Base-by-base conservation (phyloP, 768 basidiomycete species). In the Russula abietina region DNA sequence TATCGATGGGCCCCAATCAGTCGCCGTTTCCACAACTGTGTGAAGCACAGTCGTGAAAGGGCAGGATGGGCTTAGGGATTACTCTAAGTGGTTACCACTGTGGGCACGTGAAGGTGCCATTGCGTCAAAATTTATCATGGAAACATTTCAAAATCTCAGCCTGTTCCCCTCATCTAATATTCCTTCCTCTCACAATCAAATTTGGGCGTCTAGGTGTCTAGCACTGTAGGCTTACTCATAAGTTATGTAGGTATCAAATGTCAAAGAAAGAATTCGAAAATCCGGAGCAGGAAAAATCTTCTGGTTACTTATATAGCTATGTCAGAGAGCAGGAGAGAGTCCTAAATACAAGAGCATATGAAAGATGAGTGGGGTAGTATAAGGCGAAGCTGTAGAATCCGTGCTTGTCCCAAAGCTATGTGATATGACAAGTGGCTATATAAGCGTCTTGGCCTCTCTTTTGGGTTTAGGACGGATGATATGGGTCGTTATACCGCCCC, bases 401-500 rank as follows among this genome's bases (percentile, higher is more conserved):
- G n/a, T 56, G 14, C 43, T 24, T n/a, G 38, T 3, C 14, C 52
- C 41, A 28, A 9, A 26, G 30, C 36, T 11, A 39, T 7, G 38
- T 43, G 26, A 24, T 30, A 50, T 3, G 41, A 26, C 11, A 24
- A 51, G 10, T 17, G 14, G 6, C 6, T 14, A 19, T n/a, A 12
- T 10, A 22, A 32, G 28, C 6, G 22, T 4, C 48, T 16, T 10
- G 26, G 39, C 30, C 24, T n/a, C 28, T 54, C 24, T 24, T 43
- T 38, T n/a, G 32, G 33, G 12, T 24, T 28, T 45, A 55, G 48
- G 54, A 51, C 17, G 48, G 49, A 45, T 17, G 52, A 32, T 55
- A 59, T 30, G 65, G 57, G 17, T 55, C 62, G 4, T 57, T 24
- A 24, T 59, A 57, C 50, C 50, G 24, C 14, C 45, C 45, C 32